These are phyloP conservation scores for Dioszegia hungarica DNA, from an alignment of 768 basidiomycete genomes.

Conservation along the genomic window DNA sequence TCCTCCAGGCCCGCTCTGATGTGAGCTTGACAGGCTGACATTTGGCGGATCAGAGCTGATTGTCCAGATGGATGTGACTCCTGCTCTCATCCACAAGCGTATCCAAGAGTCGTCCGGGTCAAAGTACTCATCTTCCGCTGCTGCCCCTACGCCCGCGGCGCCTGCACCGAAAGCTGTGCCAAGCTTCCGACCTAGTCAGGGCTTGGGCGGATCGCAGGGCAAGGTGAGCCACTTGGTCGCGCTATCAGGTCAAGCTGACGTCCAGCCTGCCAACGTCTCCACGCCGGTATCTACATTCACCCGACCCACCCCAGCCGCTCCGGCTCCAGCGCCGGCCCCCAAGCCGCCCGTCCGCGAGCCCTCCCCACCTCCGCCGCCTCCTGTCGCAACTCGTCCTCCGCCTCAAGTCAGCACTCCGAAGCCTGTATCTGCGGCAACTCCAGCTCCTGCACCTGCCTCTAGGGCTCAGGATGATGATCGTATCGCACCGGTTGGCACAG, in stretches of 20 bases:
- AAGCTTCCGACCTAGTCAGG: constrained; percentile 55
- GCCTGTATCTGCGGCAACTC: constrained; percentile 30
- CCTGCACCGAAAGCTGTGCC: constrained; percentile 67
- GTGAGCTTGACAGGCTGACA: background rate
- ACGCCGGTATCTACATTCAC: constrained; percentile 46
- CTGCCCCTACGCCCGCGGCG: constrained; percentile 15
- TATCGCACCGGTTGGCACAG: constrained; percentile 78
- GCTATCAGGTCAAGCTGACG: no score
- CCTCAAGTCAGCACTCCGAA: constrained; percentile 13
- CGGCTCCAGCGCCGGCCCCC: constrained; percentile 8
- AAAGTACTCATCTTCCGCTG: constrained; percentile 77
- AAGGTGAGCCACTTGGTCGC: constrained; percentile 21
- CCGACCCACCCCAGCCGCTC: constrained; percentile 50
- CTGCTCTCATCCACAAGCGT: constrained; percentile 72
- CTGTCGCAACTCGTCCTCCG: constrained; percentile 21
- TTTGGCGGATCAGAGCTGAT: background rate
- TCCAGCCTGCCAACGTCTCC: constrained; percentile 48
- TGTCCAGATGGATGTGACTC: constrained; percentile 69
- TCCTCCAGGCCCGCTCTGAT: constrained; percentile 44
- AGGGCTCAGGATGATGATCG: constrained; percentile 82
- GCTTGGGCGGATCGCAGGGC: constrained; percentile 35
- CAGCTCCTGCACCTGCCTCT: constrained; percentile 50
- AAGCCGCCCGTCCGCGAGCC: constrained; percentile 21
- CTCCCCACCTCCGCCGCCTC: constrained; percentile 27
- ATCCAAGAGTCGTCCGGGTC: constrained; percentile 87